Percentiles rank a stretch among this genome's conserved stretches.
These are phyloP conservation scores for Psilocybe cubensis DNA, from an alignment of 768 basidiomycete genomes.

Conservation along the genomic window DNA sequence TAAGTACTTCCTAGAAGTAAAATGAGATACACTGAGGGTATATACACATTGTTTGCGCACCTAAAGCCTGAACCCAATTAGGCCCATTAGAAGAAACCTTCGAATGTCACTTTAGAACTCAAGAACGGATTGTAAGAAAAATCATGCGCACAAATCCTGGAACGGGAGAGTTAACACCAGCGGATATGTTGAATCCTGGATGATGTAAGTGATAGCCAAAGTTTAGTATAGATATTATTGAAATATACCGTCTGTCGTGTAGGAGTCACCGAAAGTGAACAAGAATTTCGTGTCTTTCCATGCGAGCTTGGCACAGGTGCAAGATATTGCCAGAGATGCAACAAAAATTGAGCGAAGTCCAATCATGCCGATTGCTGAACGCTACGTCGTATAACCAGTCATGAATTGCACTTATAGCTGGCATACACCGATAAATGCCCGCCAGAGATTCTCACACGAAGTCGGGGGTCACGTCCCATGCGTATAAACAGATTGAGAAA, in stretches of 20 bases:
- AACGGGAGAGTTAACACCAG: constrained; percentile 52
- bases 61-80: constrained; percentile 61
- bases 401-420: constrained; percentile 1
- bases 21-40: background rate
- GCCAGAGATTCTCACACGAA: constrained; percentile 1
- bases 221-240: background rate
- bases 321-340: constrained; percentile 10
- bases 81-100: constrained; percentile 66
- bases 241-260: constrained; percentile 55
- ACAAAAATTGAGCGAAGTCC: constrained; percentile 3
- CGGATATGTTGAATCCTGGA: constrained; percentile 60
- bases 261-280: constrained; percentile 68
- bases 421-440: constrained; percentile 14
- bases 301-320: constrained; percentile 33
- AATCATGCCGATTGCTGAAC: constrained; percentile 2
- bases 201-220: background rate
- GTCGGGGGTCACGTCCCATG: background rate
- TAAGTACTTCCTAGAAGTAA: constrained; percentile 46
- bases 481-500: constrained; percentile 11
- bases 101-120: background rate
- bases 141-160: constrained; percentile 50
- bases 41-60: constrained; percentile 30
- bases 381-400: background rate
- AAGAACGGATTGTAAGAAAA: background rate
- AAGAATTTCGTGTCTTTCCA: constrained; percentile 60